Conservation (phyloP, 2,329 filamentous ascomycete species). For the Didymella arachidicola region DNA sequence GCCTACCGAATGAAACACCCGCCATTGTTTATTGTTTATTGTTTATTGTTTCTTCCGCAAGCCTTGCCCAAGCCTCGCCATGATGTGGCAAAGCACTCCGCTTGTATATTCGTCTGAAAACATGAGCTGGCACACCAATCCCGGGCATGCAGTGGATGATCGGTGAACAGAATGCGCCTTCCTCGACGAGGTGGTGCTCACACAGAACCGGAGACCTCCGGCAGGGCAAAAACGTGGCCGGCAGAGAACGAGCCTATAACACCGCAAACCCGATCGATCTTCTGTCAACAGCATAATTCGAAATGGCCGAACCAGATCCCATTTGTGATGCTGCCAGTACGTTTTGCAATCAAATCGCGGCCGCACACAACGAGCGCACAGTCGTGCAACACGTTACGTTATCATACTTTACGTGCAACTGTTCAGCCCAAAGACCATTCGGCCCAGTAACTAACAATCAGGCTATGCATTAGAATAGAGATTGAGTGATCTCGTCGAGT, state of each 20-base stretch:
- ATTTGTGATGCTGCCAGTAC: not conserved
- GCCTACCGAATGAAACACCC: constrained; percentile 12
- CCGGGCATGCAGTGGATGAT: no score
- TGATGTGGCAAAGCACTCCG: not conserved
- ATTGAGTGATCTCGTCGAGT: no score
- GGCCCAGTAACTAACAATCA: no score
- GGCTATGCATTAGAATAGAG: no score
- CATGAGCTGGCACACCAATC: not conserved
- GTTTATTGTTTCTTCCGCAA: not conserved
- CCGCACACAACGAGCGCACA: not conserved
- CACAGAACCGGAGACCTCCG: not conserved
- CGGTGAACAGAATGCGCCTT: no score
- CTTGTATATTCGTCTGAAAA: not conserved
- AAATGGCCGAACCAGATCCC: not conserved
- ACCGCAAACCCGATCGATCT: not conserved
- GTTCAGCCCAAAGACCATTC: no score
- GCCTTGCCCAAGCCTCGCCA: not conserved
- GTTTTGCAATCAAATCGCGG: not conserved
- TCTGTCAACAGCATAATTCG: not conserved
- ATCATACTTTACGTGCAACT: no score
- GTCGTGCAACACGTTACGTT: not conserved
- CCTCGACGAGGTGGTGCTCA: not conserved
- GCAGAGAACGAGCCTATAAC: not conserved
- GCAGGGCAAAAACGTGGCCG: not conserved
- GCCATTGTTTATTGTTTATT: not conserved